Evolutionary conservation across 495 filamentous ascomycete genomes (phyloP).

Genomic region (Terfezia claveryi): DNA sequence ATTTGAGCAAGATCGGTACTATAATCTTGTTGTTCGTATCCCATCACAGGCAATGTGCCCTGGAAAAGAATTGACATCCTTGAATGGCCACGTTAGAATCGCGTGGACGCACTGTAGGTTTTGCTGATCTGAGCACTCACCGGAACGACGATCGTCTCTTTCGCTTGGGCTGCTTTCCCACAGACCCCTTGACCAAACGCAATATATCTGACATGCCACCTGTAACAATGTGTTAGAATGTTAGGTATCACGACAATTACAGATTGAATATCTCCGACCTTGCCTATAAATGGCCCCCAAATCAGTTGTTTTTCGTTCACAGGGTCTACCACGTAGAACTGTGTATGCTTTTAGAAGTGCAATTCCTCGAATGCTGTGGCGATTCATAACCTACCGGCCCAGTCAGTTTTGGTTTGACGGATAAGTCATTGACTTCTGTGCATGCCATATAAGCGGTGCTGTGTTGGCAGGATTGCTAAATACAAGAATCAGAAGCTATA

Average conservation of each 20-base stretch:
- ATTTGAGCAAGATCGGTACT: slow-evolving; percentile 46
- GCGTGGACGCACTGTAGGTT: neutral
- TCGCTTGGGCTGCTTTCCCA: slow-evolving; percentile 45
- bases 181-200: slow-evolving; percentile 63
- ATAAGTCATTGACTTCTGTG: slow-evolving; percentile 51
- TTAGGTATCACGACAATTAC: neutral
- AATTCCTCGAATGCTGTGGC: too few relatives aligned
- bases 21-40: slow-evolving; percentile 76
- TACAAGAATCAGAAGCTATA: neutral
- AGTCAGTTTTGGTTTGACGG: slow-evolving; percentile 59
- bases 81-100: neutral
- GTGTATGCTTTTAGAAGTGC: neutral
- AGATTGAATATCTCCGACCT: slow-evolving; percentile 6
- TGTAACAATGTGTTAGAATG: slow-evolving; percentile 20
- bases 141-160: slow-evolving; percentile 44
- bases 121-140: neutral
- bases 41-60: slow-evolving; percentile 83
- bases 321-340: slow-evolving; percentile 67
- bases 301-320: slow-evolving; percentile 37
- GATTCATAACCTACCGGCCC: slow-evolving; percentile 38
- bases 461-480: slow-evolving; percentile 64
- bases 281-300: slow-evolving; percentile 68
- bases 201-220: slow-evolving; percentile 72
- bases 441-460: slow-evolving; percentile 71
- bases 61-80: slow-evolving; percentile 49